Evolutionary conservation across 2,329 filamentous ascomycete species (phyloP), one percentile per base, ranked within the genome.

Genomic region (Microdochium bolleyi): DNA sequence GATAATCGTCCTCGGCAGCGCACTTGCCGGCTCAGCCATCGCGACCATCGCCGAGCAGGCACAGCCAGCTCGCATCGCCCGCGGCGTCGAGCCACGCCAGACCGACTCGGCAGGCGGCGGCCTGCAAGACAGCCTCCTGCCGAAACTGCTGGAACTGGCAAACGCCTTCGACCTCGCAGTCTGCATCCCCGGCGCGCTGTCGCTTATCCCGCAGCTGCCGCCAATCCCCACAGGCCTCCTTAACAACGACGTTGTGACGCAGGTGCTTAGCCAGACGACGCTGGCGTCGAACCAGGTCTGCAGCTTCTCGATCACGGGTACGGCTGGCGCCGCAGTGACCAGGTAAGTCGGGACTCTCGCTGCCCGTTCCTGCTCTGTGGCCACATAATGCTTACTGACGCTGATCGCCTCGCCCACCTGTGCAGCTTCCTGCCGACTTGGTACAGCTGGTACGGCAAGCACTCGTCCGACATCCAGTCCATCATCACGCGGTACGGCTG

Each of bases 191-290:
- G 52, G 51, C 11, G 57, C 60, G 1, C 37, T 63, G 11, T 58
- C 60, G 10, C 52, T 63, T 10, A 49, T 61, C 24, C 57, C 59
- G 13, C 48, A 54, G 24, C 58, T 63, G 34, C 61, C 61, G 4
- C 32, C 49, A 52, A 54, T 63, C 24, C 61, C 61, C 13, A 19
- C 48, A 22, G 61, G 46, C 4, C 52, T 63, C 5, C 14, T 63
- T 5, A 50, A 44, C 22, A 54, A 55, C n/a, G 59, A 57, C 46
- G 52, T 56, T 14, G 37, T 61, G 24, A 37, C 41, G 25, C 61
- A 63, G 56, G 61, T 60, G 30, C 57, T 63, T 46, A 53, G 56
- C 56, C 61, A 63, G 56, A 60, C 60, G 37, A 57, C 58, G 38
- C 56, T 61, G 34, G 46, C 51, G 22, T 51, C 62, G n/a, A 51